Percentiles rank a stretch among this genome's conserved stretches.
phyloP scores from a whole-genome alignment of 2,329 filamentous ascomycete species.

The Zopfia rhizophila region DNA sequence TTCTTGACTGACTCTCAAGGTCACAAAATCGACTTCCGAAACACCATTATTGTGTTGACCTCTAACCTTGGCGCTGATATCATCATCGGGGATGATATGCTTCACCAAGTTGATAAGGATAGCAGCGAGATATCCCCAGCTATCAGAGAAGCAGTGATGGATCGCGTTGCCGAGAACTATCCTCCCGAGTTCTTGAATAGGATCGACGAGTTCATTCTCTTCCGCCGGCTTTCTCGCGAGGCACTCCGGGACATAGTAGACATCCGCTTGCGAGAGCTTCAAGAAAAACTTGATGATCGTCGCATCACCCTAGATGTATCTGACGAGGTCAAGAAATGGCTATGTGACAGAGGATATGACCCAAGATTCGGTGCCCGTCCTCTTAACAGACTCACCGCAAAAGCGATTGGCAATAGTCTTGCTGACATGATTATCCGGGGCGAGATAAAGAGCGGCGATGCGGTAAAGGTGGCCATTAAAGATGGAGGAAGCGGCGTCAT shows the following conservation, averaged over 20 bases:
- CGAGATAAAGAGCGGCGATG: constrained; percentile 78
- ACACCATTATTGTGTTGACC: constrained; percentile 95
- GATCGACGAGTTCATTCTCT: constrained; percentile 96
- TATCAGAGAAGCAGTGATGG: constrained; percentile 84
- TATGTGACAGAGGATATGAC: constrained; percentile 90
- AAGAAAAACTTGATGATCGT: constrained; percentile 82
- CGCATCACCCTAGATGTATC: constrained; percentile 81
- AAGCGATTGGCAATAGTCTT: constrained; percentile 86
- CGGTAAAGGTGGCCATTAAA: constrained; percentile 75
- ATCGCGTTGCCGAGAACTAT: constrained; percentile 79
- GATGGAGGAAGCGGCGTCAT: constrained; percentile 54
- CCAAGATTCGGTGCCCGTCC: constrained; percentile 91
- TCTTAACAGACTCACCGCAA: constrained; percentile 88
- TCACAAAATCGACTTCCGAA: constrained; percentile 95
- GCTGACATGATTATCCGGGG: constrained; percentile 94
- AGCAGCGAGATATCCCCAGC: constrained; percentile 75
- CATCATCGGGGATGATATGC: constrained; percentile 78
- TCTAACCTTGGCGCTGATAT: constrained; percentile 95
- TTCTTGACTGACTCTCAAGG: constrained; percentile 96
- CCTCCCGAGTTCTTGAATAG: constrained; percentile 96
- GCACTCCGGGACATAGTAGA: constrained; percentile 93
- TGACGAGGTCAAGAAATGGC: constrained; percentile 80
- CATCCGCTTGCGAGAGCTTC: constrained; percentile 86
- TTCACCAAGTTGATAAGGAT: constrained; percentile 66
- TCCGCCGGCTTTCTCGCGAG: constrained; percentile 81